Base-by-base conservation (phyloP, 1,284 basidiomycete species). In the Boletus sp. region DNA sequence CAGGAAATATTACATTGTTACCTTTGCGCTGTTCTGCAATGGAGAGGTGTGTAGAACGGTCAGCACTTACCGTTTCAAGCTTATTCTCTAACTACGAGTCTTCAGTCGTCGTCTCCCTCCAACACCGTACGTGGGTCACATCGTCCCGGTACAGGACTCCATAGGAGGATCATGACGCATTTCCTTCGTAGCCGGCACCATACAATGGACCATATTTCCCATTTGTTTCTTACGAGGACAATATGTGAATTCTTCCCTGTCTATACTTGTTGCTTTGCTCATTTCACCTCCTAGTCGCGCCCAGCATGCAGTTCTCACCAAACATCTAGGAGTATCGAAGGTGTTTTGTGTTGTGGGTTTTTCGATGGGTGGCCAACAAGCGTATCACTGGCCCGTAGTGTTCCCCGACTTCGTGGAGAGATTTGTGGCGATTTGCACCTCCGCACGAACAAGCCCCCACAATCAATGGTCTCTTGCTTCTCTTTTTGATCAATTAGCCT, bases 361-460 rank as follows among this genome's bases (percentile, higher is more conserved):
- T 65, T 85, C 83, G 9, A 86, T 86, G 84, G 83, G 84, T 42
- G 84, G 78, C 2, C 83, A 84, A 65, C 83, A 83, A 75, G 61
- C 69, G 24, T 62, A 67, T 60, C 59, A 56, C 42, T 77, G 75
- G 75, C 63, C 74, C 0, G 60, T 67, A 20, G 62, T 76, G 36
- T 74, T 67, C 52, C 75, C 76, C 11, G 70, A 77, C 45, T 69
- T 75, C 24, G 73, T 76, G n/a, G 72, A 75, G 39, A 66, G 65
- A 58, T 68, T 75, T 54, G 67, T 75, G n/a, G 65, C 64, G 7
- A 73, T 77, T 50, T 77, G 76, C 59, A 65, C 65, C 12, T 75
- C 75, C 12, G 72, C 73, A 31, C 65, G 75, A n/a, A 76, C 74
- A 2, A 76, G 74, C 55, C 73, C 72, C 7, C 76, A 77, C 50